These are phyloP conservation scores for Cryptosporidium canis DNA, from an alignment of 169 alveolate genomes.

Conservation along the genomic window DNA sequence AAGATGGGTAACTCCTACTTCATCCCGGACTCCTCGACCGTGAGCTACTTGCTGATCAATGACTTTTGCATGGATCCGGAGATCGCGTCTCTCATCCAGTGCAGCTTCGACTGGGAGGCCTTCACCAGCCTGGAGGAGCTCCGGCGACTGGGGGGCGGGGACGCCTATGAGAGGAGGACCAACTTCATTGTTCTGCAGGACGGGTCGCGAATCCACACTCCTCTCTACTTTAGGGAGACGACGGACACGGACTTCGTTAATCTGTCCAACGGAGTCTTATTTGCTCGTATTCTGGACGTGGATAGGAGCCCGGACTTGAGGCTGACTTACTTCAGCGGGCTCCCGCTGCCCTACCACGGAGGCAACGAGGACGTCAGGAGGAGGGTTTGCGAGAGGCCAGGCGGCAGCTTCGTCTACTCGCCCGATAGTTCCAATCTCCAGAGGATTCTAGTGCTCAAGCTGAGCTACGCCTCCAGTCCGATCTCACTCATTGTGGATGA, in stretches of 20 bases:
- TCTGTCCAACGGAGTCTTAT: slow-evolving; percentile 37
- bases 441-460: slow-evolving; percentile 29
- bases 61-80: slow-evolving; percentile 70
- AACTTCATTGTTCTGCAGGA: background rate
- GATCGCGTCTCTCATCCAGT: slow-evolving; percentile 1
- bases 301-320: background rate
- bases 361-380: background rate
- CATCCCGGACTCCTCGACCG: slow-evolving; percentile 18
- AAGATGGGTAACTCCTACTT: slow-evolving; percentile 3
- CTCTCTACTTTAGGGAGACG: slow-evolving; percentile 9
- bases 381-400: background rate
- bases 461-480: background rate
- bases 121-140: background rate
- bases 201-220: slow-evolving; percentile 1
- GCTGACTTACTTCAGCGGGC: slow-evolving; percentile 11
- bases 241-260: background rate
- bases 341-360: background rate
- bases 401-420: background rate
- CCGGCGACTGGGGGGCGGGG: background rate
- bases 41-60: slow-evolving; percentile 17
- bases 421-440: slow-evolving; percentile 20
- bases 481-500: background rate
- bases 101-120: slow-evolving; percentile 11
- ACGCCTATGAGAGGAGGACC: background rate
- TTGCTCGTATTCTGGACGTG: background rate